Conservation (phyloP, 352 stramenopile species). For the Sclerospora graminicola region DNA sequence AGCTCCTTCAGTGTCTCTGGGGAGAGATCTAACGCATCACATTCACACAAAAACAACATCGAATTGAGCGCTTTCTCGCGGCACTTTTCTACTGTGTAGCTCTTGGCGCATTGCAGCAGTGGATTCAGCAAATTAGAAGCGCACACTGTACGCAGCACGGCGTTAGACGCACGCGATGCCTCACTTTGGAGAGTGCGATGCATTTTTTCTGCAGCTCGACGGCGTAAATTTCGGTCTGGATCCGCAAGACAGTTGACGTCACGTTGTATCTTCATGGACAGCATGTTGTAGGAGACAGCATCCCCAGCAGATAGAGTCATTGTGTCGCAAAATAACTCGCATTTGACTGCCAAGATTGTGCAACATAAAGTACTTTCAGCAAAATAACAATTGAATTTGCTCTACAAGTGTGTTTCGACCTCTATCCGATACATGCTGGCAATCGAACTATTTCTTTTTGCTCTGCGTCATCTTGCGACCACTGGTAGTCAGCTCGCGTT, state of each 20-base stretch:
- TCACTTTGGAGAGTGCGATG: slow-evolving; percentile 41
- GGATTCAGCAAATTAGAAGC: slow-evolving; percentile 30
- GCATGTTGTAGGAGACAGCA: slow-evolving; percentile 39
- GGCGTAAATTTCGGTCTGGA: slow-evolving; percentile 55
- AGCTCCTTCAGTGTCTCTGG: slow-evolving; percentile 33
- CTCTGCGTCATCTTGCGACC: slow-evolving; percentile 38
- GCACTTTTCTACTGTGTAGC: slow-evolving; percentile 66
- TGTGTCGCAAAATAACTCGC: too few species aligned
- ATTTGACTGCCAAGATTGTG: too few species aligned
- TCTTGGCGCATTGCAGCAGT: slow-evolving; percentile 36
- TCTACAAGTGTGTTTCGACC: too few species aligned
- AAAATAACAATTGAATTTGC: too few species aligned
- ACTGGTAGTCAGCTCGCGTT: slow-evolving; percentile 56
- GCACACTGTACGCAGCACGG: slow-evolving; percentile 37
- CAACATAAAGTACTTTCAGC: not conserved
- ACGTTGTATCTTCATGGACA: slow-evolving; percentile 74
- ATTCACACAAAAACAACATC: slow-evolving; percentile 47
- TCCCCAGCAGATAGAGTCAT: slow-evolving; percentile 43
- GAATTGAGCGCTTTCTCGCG: slow-evolving; percentile 56
- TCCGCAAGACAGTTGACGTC: slow-evolving; percentile 76
- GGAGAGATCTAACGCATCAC: slow-evolving; percentile 32
- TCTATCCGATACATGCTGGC: not conserved
- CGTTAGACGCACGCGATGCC: slow-evolving; percentile 17
- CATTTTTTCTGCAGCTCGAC: slow-evolving; percentile 64
- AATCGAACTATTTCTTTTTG: slow-evolving; percentile 44